Percentiles rank a stretch among this genome's conserved stretches.
Evolutionary conservation across 148 eudicot species (phyloP).

Genomic region (Polygonum maritimum): DNA sequence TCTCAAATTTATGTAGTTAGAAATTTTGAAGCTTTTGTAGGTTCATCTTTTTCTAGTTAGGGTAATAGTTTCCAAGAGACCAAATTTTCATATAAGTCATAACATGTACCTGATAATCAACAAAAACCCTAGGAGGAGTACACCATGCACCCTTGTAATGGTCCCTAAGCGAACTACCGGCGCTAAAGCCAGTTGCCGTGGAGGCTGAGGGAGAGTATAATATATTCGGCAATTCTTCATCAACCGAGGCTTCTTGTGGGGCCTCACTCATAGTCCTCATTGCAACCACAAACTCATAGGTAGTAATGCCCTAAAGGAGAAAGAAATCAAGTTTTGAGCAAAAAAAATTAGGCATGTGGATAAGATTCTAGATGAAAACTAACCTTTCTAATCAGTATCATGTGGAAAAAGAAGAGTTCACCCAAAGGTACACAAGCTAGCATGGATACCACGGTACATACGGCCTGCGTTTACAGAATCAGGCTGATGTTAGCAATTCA

Average conservation of each 20-base stretch:
- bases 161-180: conserved; percentile 90
- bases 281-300: conserved; percentile 95
- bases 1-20: too few species aligned
- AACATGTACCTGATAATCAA: conserved; percentile 80
- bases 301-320: conserved; percentile 69
- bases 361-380: conserved; percentile 8
- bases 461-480: conserved; percentile 46
- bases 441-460: conserved; percentile 76
- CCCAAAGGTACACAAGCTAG: conserved; percentile 90
- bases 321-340: neutral
- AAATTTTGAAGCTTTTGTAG: too few species aligned
- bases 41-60: too few species aligned
- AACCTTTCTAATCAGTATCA: conserved; percentile 92
- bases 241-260: conserved; percentile 56
- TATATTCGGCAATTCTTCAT: conserved; percentile 60
- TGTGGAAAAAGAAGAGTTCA: conserved; percentile 97
- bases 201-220: conserved; percentile 84
- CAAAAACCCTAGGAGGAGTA: conserved; percentile 94
- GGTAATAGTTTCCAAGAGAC: too few species aligned
- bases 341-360: neutral
- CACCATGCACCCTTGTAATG: conserved; percentile 98
- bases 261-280: conserved; percentile 95
- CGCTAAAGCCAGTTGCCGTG: conserved; percentile 88
- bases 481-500: neutral
- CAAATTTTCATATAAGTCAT: neutral